These are phyloP conservation scores for Tolypocladium ophioglossoides DNA, from an alignment of 2,329 filamentous ascomycete species.

Conservation along the genomic window DNA sequence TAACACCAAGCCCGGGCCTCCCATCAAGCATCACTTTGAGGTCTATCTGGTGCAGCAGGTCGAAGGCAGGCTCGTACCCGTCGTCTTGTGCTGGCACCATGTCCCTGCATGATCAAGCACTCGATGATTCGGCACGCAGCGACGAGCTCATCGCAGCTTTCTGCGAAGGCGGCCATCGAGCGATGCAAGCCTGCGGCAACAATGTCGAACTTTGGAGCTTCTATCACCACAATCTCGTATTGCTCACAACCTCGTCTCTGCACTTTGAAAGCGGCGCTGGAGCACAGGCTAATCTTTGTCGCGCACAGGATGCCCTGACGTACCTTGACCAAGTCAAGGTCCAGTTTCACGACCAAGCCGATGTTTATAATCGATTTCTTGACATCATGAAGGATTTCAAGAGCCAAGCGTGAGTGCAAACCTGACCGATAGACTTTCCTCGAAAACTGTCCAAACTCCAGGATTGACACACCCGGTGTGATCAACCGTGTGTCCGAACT, in stretches of 20 bases:
- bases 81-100: neutral
- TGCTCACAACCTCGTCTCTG: slow-evolving; percentile 3
- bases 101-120: neutral
- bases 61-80: neutral
- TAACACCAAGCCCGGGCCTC: neutral
- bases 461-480: slow-evolving; percentile 93
- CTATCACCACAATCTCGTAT: slow-evolving; percentile 15
- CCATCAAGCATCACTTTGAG: neutral
- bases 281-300: slow-evolving; percentile 4
- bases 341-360: slow-evolving; percentile 90
- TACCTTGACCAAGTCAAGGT: slow-evolving; percentile 98
- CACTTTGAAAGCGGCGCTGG: neutral
- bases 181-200: neutral
- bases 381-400: slow-evolving; percentile 99
- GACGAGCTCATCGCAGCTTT: neutral
- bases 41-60: neutral
- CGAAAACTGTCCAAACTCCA: slow-evolving; percentile 14
- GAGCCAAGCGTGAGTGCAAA: slow-evolving; percentile 68
- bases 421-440: neutral
- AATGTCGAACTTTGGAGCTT: slow-evolving; percentile 10
- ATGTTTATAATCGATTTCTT: slow-evolving; percentile 93
- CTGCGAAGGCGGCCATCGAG: neutral
- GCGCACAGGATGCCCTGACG: slow-evolving; percentile 60
- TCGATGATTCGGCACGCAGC: neutral
- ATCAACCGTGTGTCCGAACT: slow-evolving; percentile 94